Conservation (phyloP, 1,284 basidiomycete genomes). For the Inonotus obliquus region DNA sequence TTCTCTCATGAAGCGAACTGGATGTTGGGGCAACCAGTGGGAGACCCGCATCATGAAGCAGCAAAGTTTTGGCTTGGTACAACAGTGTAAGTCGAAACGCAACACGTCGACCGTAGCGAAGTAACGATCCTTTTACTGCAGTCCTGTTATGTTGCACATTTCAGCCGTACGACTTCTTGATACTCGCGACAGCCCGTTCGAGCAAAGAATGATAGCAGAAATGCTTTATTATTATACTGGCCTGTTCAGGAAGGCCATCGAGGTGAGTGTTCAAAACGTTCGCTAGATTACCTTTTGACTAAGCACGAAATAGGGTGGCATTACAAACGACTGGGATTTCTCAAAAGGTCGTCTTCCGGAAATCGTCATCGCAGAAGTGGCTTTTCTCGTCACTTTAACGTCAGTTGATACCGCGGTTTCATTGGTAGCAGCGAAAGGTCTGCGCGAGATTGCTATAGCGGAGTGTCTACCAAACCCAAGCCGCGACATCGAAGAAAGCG, state of each 20-base stretch:
- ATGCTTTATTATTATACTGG: conserved; percentile 56
- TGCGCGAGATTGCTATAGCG: conserved; percentile 61
- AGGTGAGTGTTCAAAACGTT: conserved; percentile 34
- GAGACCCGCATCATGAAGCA: conserved; percentile 32
- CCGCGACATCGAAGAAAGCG: conserved; percentile 11
- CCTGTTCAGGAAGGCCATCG: conserved; percentile 44
- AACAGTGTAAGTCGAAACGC: conserved; percentile 28
- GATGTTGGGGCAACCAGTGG: conserved; percentile 38
- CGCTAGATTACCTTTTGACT: background rate
- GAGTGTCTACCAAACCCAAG: conserved; percentile 58
- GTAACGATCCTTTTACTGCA: conserved; percentile 25
- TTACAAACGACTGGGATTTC: conserved; percentile 35
- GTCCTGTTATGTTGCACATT: conserved; percentile 51
- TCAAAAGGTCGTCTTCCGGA: conserved; percentile 50
- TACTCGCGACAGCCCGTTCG: conserved; percentile 51
- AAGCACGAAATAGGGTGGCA: background rate
- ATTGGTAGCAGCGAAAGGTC: conserved; percentile 58
- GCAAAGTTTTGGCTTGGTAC: conserved; percentile 34
- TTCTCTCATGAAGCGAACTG: conserved; percentile 44
- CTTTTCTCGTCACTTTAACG: conserved; percentile 64
- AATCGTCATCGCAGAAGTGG: conserved; percentile 64
- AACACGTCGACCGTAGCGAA: conserved; percentile 5
- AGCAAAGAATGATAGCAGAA: conserved; percentile 64
- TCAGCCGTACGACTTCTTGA: conserved; percentile 55
- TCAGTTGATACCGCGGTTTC: conserved; percentile 64